Base-by-base conservation (phyloP, 2,329 filamentous ascomycete genomes). In the Plectosphaerella cucumerina region DNA sequence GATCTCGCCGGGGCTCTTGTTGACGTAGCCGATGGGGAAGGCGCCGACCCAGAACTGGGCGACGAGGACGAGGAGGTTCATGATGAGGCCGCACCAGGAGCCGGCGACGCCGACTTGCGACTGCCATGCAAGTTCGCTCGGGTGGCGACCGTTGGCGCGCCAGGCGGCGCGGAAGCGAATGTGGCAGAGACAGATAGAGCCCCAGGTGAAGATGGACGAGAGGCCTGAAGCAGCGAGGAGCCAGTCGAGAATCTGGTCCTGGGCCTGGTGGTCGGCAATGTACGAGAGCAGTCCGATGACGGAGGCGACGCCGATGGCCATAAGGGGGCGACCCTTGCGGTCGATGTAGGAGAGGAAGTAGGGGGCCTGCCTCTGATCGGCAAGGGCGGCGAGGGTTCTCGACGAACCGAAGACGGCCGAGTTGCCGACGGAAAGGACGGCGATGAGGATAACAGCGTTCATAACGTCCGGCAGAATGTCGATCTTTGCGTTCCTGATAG, bases 371-470 rank as follows among this genome's bases (percentile, higher is more conserved):
- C 85, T 81, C 67, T 95, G 90, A 66, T 96, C 91, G 43, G 92
- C 91, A 2, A 97, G 81, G 3, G 92, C 91, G 22, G 91, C 90
- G 8, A 97, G 82, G 2, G 92, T 97, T 60, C 93, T 85, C 1
- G 90, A 95, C 21, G 90, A 93, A 34, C 91, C 93, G 62, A 96
- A 97, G 53, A 97, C 86, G 54, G 91, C 86, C 6, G 90, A 93
- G 69, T 96, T 97, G 52, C 91, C 91, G 53, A 97, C 92, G 1
- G 90, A 95, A 20, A 97, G 74, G 20, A 96, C 91, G 18, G 92
- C 87, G 55, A 96, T 84, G 63, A 97, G 84, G 65, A 97, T 96
- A 54, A 97, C 90, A n/a, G 84, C 85, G 68, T 97, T 97, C 87
- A 97, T 95, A 49, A 97, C 80, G 0, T 88, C 92, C 2, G 90